These are phyloP conservation scores for Solanum pennellii DNA, from an alignment of 257 asterid genomes.

Conservation along the genomic window DNA sequence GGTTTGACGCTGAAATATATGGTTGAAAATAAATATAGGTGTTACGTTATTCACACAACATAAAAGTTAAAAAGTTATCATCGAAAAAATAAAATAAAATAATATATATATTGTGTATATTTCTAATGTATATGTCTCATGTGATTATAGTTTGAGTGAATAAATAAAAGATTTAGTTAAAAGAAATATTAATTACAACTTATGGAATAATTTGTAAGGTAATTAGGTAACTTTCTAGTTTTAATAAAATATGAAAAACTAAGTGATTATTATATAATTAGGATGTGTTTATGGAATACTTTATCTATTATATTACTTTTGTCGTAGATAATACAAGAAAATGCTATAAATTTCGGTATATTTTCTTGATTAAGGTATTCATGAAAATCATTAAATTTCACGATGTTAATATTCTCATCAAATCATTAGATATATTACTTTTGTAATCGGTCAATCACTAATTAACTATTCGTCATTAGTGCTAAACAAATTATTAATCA, in stretches of 20 bases:
- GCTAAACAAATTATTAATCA: neutral
- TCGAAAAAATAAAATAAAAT: neutral
- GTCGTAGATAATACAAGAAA: neutral
- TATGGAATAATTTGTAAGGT: neutral
- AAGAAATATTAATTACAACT: neutral
- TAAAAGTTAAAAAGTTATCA: neutral
- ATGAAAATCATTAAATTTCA: neutral
- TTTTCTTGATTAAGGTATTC: neutral
- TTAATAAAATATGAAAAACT: no score
- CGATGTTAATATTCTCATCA: neutral
- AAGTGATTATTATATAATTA: neutral
- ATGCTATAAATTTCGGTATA: neutral
- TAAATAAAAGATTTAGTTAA: neutral
- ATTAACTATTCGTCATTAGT: neutral
- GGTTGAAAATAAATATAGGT: neutral
- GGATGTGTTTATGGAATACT: neutral
- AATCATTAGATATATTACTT: neutral
- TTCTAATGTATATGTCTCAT: neutral
- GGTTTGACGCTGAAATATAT: neutral
- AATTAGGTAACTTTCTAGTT: neutral
- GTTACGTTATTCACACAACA: neutral
- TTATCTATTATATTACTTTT: no score
- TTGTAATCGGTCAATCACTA: neutral
- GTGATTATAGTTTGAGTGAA: neutral
- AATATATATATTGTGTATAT: neutral